Percentiles rank a stretch among this genome's conserved stretches.
Evolutionary conservation across 2,329 filamentous ascomycete species (phyloP).

Genomic region (Sarocladiaceae sp.): DNA sequence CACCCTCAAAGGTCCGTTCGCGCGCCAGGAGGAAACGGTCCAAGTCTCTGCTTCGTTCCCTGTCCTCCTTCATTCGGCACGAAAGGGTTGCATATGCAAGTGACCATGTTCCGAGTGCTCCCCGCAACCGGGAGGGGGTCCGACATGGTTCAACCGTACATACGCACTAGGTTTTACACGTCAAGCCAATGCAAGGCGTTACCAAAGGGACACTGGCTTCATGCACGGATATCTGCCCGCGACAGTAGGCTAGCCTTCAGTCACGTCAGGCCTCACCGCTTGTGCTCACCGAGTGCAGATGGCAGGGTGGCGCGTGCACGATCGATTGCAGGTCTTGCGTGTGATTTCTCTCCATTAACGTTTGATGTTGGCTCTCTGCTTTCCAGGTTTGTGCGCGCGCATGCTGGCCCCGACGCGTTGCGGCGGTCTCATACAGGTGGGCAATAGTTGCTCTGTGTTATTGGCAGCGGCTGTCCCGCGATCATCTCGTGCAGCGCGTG

Average conservation of each 20-base stretch:
- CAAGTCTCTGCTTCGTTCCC: background rate
- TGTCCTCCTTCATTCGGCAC: background rate
- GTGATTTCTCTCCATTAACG: too few species aligned
- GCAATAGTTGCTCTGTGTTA: background rate
- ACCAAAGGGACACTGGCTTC: background rate
- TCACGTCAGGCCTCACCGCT: slow-evolving; percentile 8
- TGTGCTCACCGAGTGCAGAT: background rate
- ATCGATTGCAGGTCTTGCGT: too few species aligned
- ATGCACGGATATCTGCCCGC: background rate
- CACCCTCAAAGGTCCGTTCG: background rate
- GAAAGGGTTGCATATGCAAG: slow-evolving; percentile 8
- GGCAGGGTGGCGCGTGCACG: background rate
- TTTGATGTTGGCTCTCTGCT: too few species aligned
- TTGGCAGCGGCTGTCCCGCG: background rate
- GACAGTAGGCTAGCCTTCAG: background rate
- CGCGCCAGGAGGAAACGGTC: background rate
- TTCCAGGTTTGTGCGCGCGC: too few species aligned
- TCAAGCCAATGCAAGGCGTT: background rate
- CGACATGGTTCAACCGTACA: background rate
- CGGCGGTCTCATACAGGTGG: too few species aligned
- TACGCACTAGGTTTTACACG: background rate
- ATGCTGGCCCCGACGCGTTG: too few species aligned
- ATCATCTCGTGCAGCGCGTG: background rate
- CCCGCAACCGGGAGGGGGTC: background rate
- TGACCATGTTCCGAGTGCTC: slow-evolving; percentile 7